Percentiles rank a stretch among this genome's conserved stretches.
phyloP scores from a whole-genome alignment of 2,329 filamentous ascomycete species.

The Juglanconis sp. region DNA sequence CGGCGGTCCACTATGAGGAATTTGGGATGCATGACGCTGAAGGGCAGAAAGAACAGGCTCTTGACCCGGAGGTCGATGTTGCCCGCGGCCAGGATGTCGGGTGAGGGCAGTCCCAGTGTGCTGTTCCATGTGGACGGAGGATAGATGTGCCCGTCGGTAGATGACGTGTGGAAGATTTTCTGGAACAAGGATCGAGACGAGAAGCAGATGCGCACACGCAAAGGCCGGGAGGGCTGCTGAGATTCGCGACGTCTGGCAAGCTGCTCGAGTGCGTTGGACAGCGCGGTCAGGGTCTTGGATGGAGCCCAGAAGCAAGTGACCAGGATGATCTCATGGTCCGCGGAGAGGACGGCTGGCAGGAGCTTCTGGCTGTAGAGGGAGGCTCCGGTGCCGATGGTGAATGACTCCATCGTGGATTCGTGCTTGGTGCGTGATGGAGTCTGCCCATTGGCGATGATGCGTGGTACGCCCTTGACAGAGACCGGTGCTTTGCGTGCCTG shows the following conservation, averaged over 20 bases:
- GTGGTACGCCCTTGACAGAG: too few species aligned
- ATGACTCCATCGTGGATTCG: constrained; percentile 27
- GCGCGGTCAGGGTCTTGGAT: constrained; percentile 56
- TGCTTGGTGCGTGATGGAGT: too few species aligned
- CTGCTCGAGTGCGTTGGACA: constrained; percentile 55
- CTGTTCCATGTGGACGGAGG: constrained; percentile 54
- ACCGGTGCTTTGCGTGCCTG: too few species aligned
- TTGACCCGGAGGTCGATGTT: constrained; percentile 70
- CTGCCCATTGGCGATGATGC: too few species aligned
- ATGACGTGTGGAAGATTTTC: constrained; percentile 71
- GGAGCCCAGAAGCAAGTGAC: constrained; percentile 81
- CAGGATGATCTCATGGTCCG: constrained; percentile 65
- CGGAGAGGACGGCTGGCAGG: constrained; percentile 57
- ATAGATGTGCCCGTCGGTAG: constrained; percentile 59
- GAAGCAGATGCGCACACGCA: constrained; percentile 71
- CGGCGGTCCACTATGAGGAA: constrained; percentile 71
- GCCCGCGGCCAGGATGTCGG: constrained; percentile 46
- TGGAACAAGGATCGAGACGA: constrained; percentile 71
- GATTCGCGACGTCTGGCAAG: constrained; percentile 44
- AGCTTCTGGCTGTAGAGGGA: constrained; percentile 54
- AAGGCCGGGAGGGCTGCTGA: constrained; percentile 22
- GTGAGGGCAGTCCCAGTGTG: constrained; percentile 61
- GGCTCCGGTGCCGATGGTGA: constrained; percentile 56
- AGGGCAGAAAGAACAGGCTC: constrained; percentile 74
- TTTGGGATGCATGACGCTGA: constrained; percentile 87